Base-by-base conservation (phyloP, 176 grass and related monocot genomes). In the Oryza longistaminata region DNA sequence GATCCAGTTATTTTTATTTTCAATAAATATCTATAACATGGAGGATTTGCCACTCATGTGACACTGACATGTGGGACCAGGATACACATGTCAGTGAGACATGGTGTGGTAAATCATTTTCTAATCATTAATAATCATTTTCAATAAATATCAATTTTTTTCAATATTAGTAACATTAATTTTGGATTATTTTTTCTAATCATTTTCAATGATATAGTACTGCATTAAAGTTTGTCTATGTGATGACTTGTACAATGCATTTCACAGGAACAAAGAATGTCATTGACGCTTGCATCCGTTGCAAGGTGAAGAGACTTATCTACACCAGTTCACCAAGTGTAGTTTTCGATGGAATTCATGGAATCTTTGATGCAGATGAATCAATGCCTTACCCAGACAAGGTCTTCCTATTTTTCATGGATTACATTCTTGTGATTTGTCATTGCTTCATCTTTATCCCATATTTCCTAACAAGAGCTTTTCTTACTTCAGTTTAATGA, bases 321-420 rank as follows among this genome's bases (percentile, higher is more conserved):
- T 96, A 99, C 85, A 99, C 96, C 75, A 99, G 96, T 77, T 99
- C 96, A 16, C 91, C 96, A 10, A 99, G 96, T 90, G 96, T 98
- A 27, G 82, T 98, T 26, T 99, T 99, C 68, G 93, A 96, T 89
- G 96, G 96, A 52, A 62, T 99, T 85, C 91, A 94, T 82, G 96
- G 89, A 82, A 96, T 96, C 87, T 94, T 90, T 76, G 83, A 99
- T 86, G 93, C 87, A 13, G 90, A 96, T 49, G 96, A 99, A 64
- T 94, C 93, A 75, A 94, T 87, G 29, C 88, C 93, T 83, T 99
- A 94, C 79, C 96, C 96, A 68, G 74, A 92, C 82, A 94, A 99
- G 90, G 96, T 99, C 19, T 60, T 14, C 19, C 37, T 39, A 8
- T 39, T 60, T 83, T 14, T 21, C 48, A 53, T 81, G 22, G 19